Base-by-base conservation (phyloP, 176 grass and related monocot genomes). In the Sorghum bicolor region DNA sequence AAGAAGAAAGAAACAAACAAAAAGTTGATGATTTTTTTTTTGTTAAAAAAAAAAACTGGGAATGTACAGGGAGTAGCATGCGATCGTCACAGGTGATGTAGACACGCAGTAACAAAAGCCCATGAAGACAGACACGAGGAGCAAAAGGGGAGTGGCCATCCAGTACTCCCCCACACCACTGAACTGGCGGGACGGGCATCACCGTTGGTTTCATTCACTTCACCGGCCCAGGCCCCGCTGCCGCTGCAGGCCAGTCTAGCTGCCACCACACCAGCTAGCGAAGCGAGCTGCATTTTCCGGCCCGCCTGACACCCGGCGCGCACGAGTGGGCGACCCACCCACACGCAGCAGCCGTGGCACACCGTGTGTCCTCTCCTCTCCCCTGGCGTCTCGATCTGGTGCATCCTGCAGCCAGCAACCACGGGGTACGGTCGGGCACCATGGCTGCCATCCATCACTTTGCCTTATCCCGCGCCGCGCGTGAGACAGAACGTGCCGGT, bases 41-140 rank as follows among this genome's bases (percentile, higher is more conserved):
- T 45, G 2, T 33, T 36, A 6, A 38, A 14, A 45, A 45, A 44
- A 47, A 47, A 15, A 16, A 5, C 3, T 15, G 1, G 5, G 45
- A 44, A 72, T 15, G 13, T 30, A 79, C 17, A 29, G 24, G 8
- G 64, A 4, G 40, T 6, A 48, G 78, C 45, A 41, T n/a, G n/a
- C n/a, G n/a, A 30, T 80, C 77, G 84, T 80, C 84, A 86, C 43
- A 4, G 77, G 43, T 86, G 84, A 86, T 80, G 84, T 67, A 52
- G 69, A 67, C 77, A 80, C 20, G 84, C 77, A 55, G 76, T 73
- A 74, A 61, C 40, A 64, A 71, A 0, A n/a, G n/a, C n/a, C 12
- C 58, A 74, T 31, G 19, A 74, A 62, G 6, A 19, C 22, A 12
- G 10, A 30, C 24, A 43, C 38, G 29, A 83, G 22, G 38, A 33